A percentile compares a stretch with the other conserved stretches of the same genome.
Conservation (phyloP, 352 stramenopile species). For the Pythium folliculosum region DNA sequence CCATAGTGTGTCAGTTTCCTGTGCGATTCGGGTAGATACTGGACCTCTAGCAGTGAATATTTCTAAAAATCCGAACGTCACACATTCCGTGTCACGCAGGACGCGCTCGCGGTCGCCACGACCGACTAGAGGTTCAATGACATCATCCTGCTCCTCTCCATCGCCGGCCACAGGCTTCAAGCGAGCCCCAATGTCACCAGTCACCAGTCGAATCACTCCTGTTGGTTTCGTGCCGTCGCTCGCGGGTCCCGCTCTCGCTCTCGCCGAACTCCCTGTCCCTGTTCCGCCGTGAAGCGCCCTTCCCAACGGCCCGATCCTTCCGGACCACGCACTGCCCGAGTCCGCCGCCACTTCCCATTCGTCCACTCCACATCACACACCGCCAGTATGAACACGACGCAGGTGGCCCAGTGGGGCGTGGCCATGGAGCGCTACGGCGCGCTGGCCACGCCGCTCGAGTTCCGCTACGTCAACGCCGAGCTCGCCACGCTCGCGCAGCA, state of each 20-base stretch:
- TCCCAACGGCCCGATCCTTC: neutral
- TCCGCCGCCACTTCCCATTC: conserved; percentile 9
- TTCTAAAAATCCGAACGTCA: neutral
- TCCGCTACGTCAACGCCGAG: conserved; percentile 50
- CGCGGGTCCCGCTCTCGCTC: no score
- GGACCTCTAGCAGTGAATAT: conserved; percentile 1
- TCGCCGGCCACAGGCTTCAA: no score
- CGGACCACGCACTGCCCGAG: neutral
- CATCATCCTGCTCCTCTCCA: no score
- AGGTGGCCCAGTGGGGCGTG: neutral
- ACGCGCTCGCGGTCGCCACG: no score
- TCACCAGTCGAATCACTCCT: neutral
- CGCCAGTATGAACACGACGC: neutral
- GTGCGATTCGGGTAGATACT: neutral
- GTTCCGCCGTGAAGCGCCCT: neutral
- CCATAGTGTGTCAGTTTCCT: neutral
- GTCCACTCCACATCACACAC: neutral
- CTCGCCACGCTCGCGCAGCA: conserved; percentile 36
- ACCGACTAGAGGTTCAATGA: no score
- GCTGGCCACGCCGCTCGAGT: conserved; percentile 53
- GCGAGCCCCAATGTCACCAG: no score
- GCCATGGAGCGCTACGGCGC: conserved; percentile 25
- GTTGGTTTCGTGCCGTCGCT: neutral
- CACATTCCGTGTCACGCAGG: no score
- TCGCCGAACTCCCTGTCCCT: conserved; percentile 1